Evolutionary conservation across 1,284 basidiomycete species (phyloP), one percentile per base, ranked within the genome.

Genomic region (Amylostereum chailletii): DNA sequence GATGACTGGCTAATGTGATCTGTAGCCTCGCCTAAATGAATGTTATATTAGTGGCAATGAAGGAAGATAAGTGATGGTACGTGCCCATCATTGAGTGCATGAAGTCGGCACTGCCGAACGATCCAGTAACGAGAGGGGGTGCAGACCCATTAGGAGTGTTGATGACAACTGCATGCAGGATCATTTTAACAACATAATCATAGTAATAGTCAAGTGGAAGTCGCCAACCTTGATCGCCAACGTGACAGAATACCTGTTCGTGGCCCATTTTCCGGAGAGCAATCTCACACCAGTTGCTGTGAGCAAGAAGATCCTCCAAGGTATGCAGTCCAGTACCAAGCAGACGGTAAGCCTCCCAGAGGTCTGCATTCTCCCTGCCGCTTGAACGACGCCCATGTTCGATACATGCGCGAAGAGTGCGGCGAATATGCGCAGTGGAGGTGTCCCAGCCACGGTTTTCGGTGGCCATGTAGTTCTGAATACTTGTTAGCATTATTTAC

Each of bases 61-160:
- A 19, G 19, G 19, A 19, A 19, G 19, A 19, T 19, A 19, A 19
- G 19, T 19, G 19, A 19, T 19, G 70, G 62, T 75, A 72, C 42
- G 68, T 69, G 1, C 63, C 67, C 60, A 79, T 68, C 42, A 79
- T 65, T 4, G 81, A 85, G 60, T 85, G 81, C 55, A 90, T 72
- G 62, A 92, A 91, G 62, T 91, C 88, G 47, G 81, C 77, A 51
- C 82, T 77, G 29, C 88, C 89, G 58, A 92, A 92, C 0, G 87
- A 89, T 26, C 86, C 89, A 7, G 89, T 92, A n/a, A 92, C 80
- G 30, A 92, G 72, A 45, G 88, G 88, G 30, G 82, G 81, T 4
- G 85, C 81, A 30, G 69, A 70, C 4, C 90, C 90, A 54, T 81
- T 79, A 4, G 89, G 89, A 2, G 86, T 82, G 44, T 83, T 72